phyloP scores from a whole-genome alignment of 768 basidiomycete species.

The Lentinus brumalis region DNA sequence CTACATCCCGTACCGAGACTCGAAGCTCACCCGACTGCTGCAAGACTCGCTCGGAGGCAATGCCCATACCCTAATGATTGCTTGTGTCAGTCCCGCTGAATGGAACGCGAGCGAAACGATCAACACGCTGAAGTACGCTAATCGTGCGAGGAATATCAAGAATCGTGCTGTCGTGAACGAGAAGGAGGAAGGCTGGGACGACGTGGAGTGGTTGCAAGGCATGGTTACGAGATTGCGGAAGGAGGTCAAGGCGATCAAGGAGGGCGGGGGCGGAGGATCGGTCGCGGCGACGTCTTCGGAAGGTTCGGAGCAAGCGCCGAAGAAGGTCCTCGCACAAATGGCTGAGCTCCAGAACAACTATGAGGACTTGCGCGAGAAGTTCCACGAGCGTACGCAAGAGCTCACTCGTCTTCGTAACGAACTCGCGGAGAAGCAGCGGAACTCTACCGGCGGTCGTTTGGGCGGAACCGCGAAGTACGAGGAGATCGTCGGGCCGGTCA shows the following conservation, averaged over 20 bases:
- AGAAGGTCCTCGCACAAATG: conserved; percentile 79
- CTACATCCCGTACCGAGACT: conserved; percentile 97
- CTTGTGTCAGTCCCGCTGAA: conserved; percentile 95
- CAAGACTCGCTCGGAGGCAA: conserved; percentile 99
- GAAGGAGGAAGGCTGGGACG: conserved; percentile 98
- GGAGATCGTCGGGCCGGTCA: conserved; percentile 95
- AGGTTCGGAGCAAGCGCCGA: conserved; percentile 60
- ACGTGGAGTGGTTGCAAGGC: conserved; percentile 93
- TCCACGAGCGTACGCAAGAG: conserved; percentile 87
- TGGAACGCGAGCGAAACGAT: conserved; percentile 94
- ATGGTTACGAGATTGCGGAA: conserved; percentile 83
- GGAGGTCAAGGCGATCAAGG: conserved; percentile 82
- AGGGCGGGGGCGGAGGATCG: conserved; percentile 41
- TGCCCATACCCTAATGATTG: conserved; percentile 98
- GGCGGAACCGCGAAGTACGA: conserved; percentile 75
- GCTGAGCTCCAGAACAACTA: conserved; percentile 85
- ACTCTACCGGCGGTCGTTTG: conserved; percentile 57
- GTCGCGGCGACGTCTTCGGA: conserved; percentile 30
- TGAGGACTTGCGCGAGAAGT: conserved; percentile 80
- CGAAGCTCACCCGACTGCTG: conserved; percentile 92
- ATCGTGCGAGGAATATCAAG: conserved; percentile 96
- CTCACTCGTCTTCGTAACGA: conserved; percentile 79
- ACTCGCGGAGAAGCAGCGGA: conserved; percentile 72
- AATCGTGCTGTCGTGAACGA: conserved; percentile 91
- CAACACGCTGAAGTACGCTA: conserved; percentile 95